Conservation (phyloP, 2,329 filamentous ascomycete genomes). For the Boeremia lycopersici region DNA sequence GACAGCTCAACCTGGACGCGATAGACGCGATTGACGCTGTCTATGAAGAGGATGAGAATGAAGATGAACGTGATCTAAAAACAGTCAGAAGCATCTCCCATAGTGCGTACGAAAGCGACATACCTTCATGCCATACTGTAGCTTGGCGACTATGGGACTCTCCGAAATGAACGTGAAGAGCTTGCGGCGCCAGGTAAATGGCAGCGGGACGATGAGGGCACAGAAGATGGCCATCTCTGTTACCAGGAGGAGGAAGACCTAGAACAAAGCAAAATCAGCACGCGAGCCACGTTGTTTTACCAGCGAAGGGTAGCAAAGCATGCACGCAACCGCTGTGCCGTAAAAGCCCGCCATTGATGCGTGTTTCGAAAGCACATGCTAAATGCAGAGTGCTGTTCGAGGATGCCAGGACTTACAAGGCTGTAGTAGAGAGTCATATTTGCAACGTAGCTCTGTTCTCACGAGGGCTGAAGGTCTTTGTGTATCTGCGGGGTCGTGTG, state of each 20-base stretch:
- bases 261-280: constrained; percentile 36
- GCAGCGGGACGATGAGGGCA: constrained; percentile 82
- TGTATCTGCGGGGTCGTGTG: constrained; percentile 20
- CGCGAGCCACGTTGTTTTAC: constrained; percentile 20
- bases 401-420: constrained; percentile 55
- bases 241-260: constrained; percentile 85
- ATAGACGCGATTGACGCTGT: constrained; percentile 95
- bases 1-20: constrained; percentile 90
- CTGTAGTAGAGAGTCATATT: constrained; percentile 74
- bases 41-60: constrained; percentile 96
- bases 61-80: constrained; percentile 92
- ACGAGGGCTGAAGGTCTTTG: constrained; percentile 17
- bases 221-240: constrained; percentile 83
- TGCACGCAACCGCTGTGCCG: constrained; percentile 13
- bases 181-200: constrained; percentile 82
- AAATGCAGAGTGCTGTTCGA: neutral
- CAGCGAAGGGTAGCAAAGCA: neutral
- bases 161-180: constrained; percentile 97
- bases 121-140: constrained; percentile 96
- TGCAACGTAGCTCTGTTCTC: constrained; percentile 43
- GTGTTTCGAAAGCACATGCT: neutral
- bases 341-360: constrained; percentile 13
- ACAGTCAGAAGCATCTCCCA: constrained; percentile 16
- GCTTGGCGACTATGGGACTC: constrained; percentile 81
- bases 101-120: neutral